These are phyloP conservation scores for Gaultheria prostrata DNA, from an alignment of 148 eudicot genomes.

Conservation along the genomic window DNA sequence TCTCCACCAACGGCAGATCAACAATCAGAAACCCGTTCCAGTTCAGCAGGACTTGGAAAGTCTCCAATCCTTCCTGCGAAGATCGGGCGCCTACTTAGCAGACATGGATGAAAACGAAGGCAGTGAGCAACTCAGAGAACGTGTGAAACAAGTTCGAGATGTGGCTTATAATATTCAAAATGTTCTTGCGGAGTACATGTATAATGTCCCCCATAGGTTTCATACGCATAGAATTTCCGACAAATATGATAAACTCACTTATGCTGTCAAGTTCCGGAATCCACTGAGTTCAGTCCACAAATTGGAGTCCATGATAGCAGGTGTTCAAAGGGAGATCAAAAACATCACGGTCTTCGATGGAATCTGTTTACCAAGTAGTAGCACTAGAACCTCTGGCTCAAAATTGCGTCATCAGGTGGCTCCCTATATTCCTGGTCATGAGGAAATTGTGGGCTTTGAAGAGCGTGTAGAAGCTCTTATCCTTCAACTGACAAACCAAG, in stretches of 20 bases:
- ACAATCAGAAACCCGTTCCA: no score
- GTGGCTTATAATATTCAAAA: constrained; percentile 26
- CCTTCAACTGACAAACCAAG: background rate
- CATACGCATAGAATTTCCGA: background rate
- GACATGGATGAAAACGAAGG: constrained; percentile 3
- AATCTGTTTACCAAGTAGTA: background rate
- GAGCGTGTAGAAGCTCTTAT: background rate
- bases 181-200: constrained; percentile 23
- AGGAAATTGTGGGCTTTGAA: constrained; percentile 24
- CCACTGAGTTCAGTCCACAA: background rate
- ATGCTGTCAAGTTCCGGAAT: background rate
- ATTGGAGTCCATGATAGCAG: background rate
- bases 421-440: background rate
- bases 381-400: background rate
- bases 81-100: constrained; percentile 1
- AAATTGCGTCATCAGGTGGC: background rate
- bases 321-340: background rate
- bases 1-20: no score
- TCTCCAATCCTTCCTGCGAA: background rate
- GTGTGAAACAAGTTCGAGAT: constrained; percentile 14
- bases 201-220: background rate
- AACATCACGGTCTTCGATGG: background rate
- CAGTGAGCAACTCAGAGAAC: background rate
- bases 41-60: no score
- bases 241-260: background rate